Conservation (phyloP, 2,329 filamentous ascomycete genomes). For the Pestalotiopsis sp. region DNA sequence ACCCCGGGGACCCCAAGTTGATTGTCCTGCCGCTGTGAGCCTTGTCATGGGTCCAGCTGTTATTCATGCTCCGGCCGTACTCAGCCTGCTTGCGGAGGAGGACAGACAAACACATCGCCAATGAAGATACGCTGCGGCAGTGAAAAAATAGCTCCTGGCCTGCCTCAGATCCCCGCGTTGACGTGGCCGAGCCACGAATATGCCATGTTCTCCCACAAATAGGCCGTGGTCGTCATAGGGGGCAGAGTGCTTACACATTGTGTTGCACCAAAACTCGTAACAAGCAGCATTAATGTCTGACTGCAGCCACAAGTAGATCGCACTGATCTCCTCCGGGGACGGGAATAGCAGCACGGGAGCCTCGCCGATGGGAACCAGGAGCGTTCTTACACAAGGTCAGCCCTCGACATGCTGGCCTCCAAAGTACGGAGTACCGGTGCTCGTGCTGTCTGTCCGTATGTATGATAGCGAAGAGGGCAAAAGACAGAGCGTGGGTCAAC, state of each 20-base stretch:
- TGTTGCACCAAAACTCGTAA: neutral
- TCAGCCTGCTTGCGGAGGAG: neutral
- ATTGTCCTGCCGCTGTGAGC: neutral
- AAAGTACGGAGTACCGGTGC: neutral
- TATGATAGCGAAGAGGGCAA: neutral
- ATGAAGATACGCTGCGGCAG: neutral
- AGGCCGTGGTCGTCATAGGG: neutral
- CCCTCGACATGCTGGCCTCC: neutral
- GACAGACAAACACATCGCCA: neutral
- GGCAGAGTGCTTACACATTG: neutral
- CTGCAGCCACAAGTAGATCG: neutral
- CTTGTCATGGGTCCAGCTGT: neutral
- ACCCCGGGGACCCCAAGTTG: too few species aligned
- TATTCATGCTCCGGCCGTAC: neutral
- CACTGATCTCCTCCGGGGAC: neutral
- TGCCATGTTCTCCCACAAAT: neutral
- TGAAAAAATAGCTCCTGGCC: neutral
- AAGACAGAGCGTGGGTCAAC: neutral
- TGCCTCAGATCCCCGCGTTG: slow-evolving; percentile 12
- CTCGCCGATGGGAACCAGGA: neutral
- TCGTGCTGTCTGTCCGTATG: neutral
- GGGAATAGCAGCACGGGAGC: neutral
- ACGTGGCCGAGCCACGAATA: slow-evolving; percentile 1
- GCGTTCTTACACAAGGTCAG: neutral
- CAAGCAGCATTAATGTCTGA: neutral